A percentile compares a stretch with the other conserved stretches of the same genome.
phyloP scores from a whole-genome alignment of 371 early-diverging fungal species.

The Rhizopus stolonifer region DNA sequence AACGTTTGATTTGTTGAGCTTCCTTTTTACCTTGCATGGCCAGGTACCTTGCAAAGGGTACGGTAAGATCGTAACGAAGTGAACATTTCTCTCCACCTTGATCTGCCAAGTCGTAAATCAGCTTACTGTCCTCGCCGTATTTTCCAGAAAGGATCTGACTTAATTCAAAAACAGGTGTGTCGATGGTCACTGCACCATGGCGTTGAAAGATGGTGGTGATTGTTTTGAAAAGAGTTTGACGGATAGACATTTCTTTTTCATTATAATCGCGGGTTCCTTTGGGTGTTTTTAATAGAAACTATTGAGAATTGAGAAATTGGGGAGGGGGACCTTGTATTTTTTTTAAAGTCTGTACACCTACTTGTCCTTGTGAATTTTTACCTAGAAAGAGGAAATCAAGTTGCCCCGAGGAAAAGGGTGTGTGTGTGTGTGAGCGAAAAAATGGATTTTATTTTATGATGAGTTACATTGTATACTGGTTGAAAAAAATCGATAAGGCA shows the following conservation, averaged over 20 bases:
- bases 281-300: conserved; percentile 26
- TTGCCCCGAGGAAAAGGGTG: neutral
- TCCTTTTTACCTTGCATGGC: conserved; percentile 84
- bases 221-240: conserved; percentile 86
- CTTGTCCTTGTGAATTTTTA: neutral
- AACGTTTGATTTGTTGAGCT: conserved; percentile 91
- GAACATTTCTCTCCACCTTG: conserved; percentile 99
- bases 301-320: neutral
- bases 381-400: too few species aligned
- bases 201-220: conserved; percentile 86
- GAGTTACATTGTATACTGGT: neutral
- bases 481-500: neutral
- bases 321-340: neutral
- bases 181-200: conserved; percentile 98
- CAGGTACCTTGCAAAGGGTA: conserved; percentile 97
- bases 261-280: conserved; percentile 94
- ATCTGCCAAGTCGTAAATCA: conserved; percentile 98
- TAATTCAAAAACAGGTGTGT: conserved; percentile 98
- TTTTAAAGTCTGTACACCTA: neutral
- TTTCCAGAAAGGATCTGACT: conserved; percentile 93
- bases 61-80: conserved; percentile 98
- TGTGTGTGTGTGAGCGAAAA: neutral
- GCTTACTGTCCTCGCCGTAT: conserved; percentile 99
- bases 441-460: neutral
- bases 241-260: conserved; percentile 92